These are phyloP conservation scores for Hericium coralloides DNA, from an alignment of 768 basidiomycete genomes.

Conservation along the genomic window DNA sequence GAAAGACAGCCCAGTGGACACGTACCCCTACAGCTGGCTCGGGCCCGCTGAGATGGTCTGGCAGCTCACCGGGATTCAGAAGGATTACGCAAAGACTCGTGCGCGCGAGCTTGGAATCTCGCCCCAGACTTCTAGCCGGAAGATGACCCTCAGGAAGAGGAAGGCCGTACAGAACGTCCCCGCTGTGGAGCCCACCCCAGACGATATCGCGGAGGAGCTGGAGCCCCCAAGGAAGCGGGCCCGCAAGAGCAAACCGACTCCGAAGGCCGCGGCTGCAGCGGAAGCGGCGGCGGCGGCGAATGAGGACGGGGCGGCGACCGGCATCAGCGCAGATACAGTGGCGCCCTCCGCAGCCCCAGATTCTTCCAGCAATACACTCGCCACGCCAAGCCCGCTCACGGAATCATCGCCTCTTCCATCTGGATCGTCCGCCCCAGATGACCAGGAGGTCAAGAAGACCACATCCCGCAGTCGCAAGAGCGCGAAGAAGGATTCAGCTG, in stretches of 20 bases:
- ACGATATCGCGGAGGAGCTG: constrained; percentile 6
- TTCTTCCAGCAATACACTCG: background rate
- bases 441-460: background rate
- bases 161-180: constrained; percentile 6
- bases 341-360: background rate
- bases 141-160: background rate
- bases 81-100: constrained; percentile 8
- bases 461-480: constrained; percentile 5
- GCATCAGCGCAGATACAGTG: background rate
- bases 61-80: constrained; percentile 13
- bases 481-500: constrained; percentile 1
- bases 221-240: constrained; percentile 11
- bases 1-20: constrained; percentile 6
- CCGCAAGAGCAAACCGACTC: constrained; percentile 1
- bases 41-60: constrained; percentile 13
- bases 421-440: background rate
- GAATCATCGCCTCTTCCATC: constrained; percentile 7
- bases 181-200: constrained; percentile 1
- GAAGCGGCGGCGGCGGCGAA: background rate
- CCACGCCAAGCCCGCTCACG: constrained; percentile 12
- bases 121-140: constrained; percentile 5
- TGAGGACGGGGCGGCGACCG: background rate
- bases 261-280: background rate
- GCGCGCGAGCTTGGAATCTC: background rate
- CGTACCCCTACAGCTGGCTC: constrained; percentile 11